These are phyloP conservation scores for Saccharomyces mikatae DNA, from an alignment of 805 yeast species.

Conservation along the genomic window DNA sequence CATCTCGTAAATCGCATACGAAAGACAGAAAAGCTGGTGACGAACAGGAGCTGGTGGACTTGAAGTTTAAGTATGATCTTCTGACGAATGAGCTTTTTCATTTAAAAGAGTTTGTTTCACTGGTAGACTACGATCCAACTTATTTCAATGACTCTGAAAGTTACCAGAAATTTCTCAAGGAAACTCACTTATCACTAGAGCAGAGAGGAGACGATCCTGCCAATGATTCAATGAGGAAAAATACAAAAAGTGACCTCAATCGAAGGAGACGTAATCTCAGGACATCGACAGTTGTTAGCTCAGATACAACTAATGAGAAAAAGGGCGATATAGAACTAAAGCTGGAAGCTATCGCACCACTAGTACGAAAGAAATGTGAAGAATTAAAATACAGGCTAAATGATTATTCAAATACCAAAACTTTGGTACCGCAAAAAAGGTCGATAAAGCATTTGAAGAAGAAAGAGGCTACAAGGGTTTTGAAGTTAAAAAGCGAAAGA, in stretches of 20 bases:
- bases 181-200: constrained; percentile 12
- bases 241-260: neutral
- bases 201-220: constrained; percentile 3
- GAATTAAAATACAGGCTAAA: constrained; percentile 7
- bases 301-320: constrained; percentile 1
- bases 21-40: neutral
- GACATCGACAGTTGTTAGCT: constrained; percentile 7
- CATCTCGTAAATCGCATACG: neutral
- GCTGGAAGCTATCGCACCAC: constrained; percentile 6
- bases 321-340: constrained; percentile 3
- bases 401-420: neutral
- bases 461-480: neutral
- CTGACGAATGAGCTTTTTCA: constrained; percentile 57
- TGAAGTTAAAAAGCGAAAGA: neutral
- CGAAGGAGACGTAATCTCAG: constrained; percentile 11
- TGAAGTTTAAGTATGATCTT: constrained; percentile 40
- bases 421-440: neutral
- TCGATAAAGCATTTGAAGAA: neutral
- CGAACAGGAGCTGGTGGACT: constrained; percentile 34
- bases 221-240: constrained; percentile 3
- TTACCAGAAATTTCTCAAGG: constrained; percentile 28
- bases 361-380: constrained; percentile 15
- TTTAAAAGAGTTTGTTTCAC: constrained; percentile 49
- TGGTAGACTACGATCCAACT: constrained; percentile 55
- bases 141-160: constrained; percentile 30